Percentiles rank a stretch among this genome's conserved stretches.
These are phyloP conservation scores for Hypoxylon lenormandii DNA, from an alignment of 495 filamentous ascomycete genomes.

Conservation along the genomic window DNA sequence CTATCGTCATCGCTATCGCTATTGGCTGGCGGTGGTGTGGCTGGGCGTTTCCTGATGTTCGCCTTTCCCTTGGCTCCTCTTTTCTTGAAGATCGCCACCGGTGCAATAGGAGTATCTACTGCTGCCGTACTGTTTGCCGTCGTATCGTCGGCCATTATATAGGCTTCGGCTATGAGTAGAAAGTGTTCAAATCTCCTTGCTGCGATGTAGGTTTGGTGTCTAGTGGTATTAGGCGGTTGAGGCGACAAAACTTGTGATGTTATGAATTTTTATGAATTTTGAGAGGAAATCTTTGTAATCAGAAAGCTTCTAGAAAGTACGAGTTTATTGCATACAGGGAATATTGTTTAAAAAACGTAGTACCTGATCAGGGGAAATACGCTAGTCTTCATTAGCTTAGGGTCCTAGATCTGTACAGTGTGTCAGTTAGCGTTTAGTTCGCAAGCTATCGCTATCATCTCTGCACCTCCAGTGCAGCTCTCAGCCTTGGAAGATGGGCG, in stretches of 20 bases:
- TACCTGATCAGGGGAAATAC: neutral
- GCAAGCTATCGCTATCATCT: conserved; percentile 5
- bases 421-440: conserved; percentile 3
- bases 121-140: conserved; percentile 47
- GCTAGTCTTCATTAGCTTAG: conserved; percentile 10
- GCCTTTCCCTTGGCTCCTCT: conserved; percentile 79
- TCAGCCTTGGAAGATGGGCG: conserved; percentile 26
- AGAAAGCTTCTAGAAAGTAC: conserved; percentile 32
- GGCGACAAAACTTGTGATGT: conserved; percentile 4
- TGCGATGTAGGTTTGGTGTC: conserved; percentile 6
- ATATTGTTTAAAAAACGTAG: conserved; percentile 21
- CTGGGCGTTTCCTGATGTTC: conserved; percentile 83
- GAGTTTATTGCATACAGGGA: conserved; percentile 24
- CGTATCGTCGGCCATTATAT: conserved; percentile 44
- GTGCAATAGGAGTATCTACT: conserved; percentile 51
- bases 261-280: neutral
- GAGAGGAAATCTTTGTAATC: conserved; percentile 12
- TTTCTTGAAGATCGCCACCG: conserved; percentile 85
- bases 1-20: conserved; percentile 66
- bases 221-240: neutral
- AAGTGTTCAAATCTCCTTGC: neutral
- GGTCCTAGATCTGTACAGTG: conserved; percentile 26
- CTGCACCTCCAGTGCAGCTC: conserved; percentile 27
- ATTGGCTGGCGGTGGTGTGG: conserved; percentile 78
- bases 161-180: conserved; percentile 7